Evolutionary conservation across 768 basidiomycete genomes (phyloP).

Genomic region (Nidularia pulvinata): DNA sequence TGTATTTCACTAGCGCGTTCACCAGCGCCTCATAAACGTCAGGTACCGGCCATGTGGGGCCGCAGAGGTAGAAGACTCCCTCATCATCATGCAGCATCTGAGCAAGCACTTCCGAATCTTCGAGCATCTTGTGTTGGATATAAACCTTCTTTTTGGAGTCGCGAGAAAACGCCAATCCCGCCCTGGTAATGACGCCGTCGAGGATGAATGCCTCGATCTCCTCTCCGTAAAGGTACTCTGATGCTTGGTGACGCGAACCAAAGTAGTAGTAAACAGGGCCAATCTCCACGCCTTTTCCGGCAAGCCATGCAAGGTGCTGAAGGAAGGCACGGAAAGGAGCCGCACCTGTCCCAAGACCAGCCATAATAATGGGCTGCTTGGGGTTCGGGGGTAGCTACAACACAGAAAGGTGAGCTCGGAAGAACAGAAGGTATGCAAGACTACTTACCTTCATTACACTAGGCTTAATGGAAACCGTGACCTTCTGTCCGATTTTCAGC

Average conservation of each 20-base stretch:
- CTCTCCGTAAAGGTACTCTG: conserved; percentile 97
- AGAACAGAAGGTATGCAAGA: background rate
- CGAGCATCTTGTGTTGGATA: conserved; percentile 98
- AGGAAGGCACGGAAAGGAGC: conserved; percentile 99
- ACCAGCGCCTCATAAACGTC: conserved; percentile 96
- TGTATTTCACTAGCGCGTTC: conserved; percentile 72
- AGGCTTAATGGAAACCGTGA: conserved; percentile 97
- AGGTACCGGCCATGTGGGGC: conserved; percentile 99
- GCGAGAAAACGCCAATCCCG: conserved; percentile 96
- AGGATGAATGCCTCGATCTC: conserved; percentile 94
- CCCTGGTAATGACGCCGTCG: conserved; percentile 82
- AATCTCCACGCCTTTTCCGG: conserved; percentile 72
- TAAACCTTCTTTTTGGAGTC: conserved; percentile 94
- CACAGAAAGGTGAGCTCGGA: conserved; percentile 6
- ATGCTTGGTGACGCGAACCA: conserved; percentile 92
- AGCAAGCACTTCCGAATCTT: conserved; percentile 80
- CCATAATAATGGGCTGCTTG: conserved; percentile 95
- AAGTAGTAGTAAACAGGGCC: conserved; percentile 99
- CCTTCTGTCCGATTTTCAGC: conserved; percentile 85
- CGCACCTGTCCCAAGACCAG: conserved; percentile 96
- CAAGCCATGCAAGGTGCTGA: conserved; percentile 89
- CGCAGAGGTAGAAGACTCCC: conserved; percentile 95
- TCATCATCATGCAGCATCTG: conserved; percentile 69
- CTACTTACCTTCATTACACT: conserved; percentile 94
- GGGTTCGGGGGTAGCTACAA: conserved; percentile 78